Conservation (phyloP, 768 basidiomycete species). For the Hericium rajendrae region DNA sequence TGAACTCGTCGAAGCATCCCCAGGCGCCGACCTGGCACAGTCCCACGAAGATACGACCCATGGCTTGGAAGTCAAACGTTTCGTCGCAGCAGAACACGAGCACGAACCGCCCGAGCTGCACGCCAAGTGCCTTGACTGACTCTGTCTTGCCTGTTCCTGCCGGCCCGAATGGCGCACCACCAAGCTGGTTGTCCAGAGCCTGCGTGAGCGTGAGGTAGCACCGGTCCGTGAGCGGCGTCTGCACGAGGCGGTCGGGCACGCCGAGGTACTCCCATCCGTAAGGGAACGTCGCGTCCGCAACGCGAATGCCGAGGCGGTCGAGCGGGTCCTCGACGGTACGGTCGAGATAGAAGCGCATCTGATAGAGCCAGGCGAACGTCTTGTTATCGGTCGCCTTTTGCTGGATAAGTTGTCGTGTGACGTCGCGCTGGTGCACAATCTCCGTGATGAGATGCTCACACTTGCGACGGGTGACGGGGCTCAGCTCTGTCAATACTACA, state of each 20-base stretch:
- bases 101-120: constrained; percentile 97
- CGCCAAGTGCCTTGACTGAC: constrained; percentile 96
- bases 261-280: constrained; percentile 99
- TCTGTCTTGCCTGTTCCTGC: constrained; percentile 97
- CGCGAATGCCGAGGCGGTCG: constrained; percentile 69
- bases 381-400: constrained; percentile 53
- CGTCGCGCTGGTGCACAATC: constrained; percentile 95
- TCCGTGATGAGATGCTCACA: constrained; percentile 99
- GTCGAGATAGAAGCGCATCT: constrained; percentile 97
- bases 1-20: constrained; percentile 98
- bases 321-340: constrained; percentile 60
- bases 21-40: constrained; percentile 98
- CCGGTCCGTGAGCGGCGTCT: constrained; percentile 94
- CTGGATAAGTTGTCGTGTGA: constrained; percentile 70
- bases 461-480: constrained; percentile 87
- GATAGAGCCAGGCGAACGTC: constrained; percentile 88
- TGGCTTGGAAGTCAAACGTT: constrained; percentile 98
- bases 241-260: constrained; percentile 92
- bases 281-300: constrained; percentile 87
- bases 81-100: constrained; percentile 99
- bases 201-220: constrained; percentile 96
- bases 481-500: constrained; percentile 85
- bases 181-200: constrained; percentile 88
- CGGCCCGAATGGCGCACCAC: constrained; percentile 96
- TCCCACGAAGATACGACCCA: constrained; percentile 99